A percentile compares a stretch with the other conserved stretches of the same genome.
These are phyloP conservation scores for Grosmannia clavigera DNA, from an alignment of 2,329 filamentous ascomycete genomes.

Conservation along the genomic window DNA sequence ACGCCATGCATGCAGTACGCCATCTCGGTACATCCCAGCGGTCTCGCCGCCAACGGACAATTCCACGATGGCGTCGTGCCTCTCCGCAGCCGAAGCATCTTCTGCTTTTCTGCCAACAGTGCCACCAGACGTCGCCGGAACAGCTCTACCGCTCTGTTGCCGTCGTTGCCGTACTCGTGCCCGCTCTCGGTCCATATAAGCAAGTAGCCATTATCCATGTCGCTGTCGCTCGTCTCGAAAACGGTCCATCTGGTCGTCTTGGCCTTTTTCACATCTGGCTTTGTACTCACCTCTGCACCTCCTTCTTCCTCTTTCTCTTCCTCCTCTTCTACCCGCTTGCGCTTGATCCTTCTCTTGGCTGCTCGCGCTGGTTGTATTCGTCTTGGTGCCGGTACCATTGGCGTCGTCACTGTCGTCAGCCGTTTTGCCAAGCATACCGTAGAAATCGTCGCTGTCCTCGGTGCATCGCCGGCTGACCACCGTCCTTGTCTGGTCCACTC, in stretches of 20 bases:
- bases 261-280: too few species aligned
- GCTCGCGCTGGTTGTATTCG: slow-evolving; percentile 2
- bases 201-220: not conserved
- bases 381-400: not conserved
- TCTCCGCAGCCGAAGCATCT: not conserved
- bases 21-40: not conserved
- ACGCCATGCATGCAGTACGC: slow-evolving; percentile 1
- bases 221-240: not conserved
- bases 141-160: not conserved
- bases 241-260: not conserved
- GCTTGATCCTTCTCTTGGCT: not conserved
- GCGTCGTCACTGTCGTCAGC: too few species aligned
- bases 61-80: not conserved
- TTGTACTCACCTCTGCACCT: not conserved
- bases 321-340: not conserved
- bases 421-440: too few species aligned
- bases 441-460: too few species aligned
- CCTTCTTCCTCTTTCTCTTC: not conserved
- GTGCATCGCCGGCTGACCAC: too few species aligned
- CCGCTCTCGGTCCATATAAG: not conserved
- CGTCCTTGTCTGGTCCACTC: not conserved
- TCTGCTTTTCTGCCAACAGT: not conserved
- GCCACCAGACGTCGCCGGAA: not conserved
- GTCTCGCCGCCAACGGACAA: not conserved
- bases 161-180: not conserved